Percentiles rank a stretch among this genome's conserved stretches.
phyloP scores from a whole-genome alignment of 2,329 filamentous ascomycete species.

The Magnaporthales sp. region DNA sequence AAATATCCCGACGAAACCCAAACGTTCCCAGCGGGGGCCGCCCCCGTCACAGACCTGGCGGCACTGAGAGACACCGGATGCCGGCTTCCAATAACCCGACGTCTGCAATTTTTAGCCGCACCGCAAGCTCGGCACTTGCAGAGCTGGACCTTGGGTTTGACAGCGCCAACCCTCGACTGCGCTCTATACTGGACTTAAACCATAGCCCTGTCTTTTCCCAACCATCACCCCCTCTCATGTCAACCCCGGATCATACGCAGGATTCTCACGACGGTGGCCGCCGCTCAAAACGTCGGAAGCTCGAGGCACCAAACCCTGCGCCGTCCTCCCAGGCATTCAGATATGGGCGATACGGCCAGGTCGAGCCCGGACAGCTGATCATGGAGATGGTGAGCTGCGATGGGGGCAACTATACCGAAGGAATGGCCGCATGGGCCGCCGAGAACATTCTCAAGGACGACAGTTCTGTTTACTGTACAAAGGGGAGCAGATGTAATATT shows the following conservation, averaged over 20 bases:
- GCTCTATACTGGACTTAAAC: constrained; percentile 29
- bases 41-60: constrained; percentile 2
- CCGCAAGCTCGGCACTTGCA: constrained; percentile 19
- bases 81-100: constrained; percentile 9
- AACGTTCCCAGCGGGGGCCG: constrained; percentile 16
- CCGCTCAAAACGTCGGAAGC: constrained; percentile 58
- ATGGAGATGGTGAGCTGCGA: constrained; percentile 91
- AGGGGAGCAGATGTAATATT: constrained; percentile 80
- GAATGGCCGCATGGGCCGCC: constrained; percentile 47
- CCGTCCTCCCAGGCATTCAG: constrained; percentile 50
- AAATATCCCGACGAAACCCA: constrained; percentile 13
- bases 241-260: constrained; percentile 18
- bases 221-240: constrained; percentile 21
- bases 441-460: constrained; percentile 83
- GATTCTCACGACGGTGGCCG: constrained; percentile 39
- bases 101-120: neutral
- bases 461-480: constrained; percentile 80
- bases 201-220: constrained; percentile 16
- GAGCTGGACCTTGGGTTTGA: constrained; percentile 30
- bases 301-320: constrained; percentile 46
- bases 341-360: constrained; percentile 82
- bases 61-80: constrained; percentile 17
- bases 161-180: constrained; percentile 33
- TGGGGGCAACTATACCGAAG: constrained; percentile 62
- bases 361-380: constrained; percentile 69